These are phyloP conservation scores for Aspergillus hiratsukae DNA, from an alignment of 2,329 filamentous ascomycete genomes.

Conservation along the genomic window DNA sequence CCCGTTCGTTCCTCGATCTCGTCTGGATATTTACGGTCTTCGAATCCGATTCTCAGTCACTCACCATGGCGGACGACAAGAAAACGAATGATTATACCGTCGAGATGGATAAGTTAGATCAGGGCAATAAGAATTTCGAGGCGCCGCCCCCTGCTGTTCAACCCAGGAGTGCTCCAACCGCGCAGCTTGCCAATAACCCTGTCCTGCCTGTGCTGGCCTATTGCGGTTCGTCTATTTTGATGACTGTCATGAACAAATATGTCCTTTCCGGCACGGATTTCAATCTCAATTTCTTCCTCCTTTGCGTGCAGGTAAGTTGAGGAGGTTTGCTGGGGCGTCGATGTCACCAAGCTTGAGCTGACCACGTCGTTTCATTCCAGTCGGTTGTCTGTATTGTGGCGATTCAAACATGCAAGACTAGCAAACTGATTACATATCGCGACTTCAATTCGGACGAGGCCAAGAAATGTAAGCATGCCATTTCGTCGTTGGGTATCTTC, in stretches of 20 bases:
- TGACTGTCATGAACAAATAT: slow-evolving; percentile 99
- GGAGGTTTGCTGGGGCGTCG: not conserved
- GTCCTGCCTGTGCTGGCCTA: slow-evolving; percentile 79
- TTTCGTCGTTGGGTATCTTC: not conserved
- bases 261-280: slow-evolving; percentile 85
- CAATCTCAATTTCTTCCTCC: slow-evolving; percentile 95
- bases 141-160: slow-evolving; percentile 36
- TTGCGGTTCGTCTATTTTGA: slow-evolving; percentile 93
- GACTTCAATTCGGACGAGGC: slow-evolving; percentile 87
- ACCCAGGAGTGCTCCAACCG: slow-evolving; percentile 32
- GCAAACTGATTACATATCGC: slow-evolving; percentile 74
- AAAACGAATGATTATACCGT: slow-evolving; percentile 73
- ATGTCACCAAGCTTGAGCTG: not conserved
- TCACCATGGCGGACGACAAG: slow-evolving; percentile 80
- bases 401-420: slow-evolving; percentile 76
- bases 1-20: slow-evolving; percentile 1
- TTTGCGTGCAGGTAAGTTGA: slow-evolving; percentile 76
- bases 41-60: not conserved
- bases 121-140: slow-evolving; percentile 46
- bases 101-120: slow-evolving; percentile 60
- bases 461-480: slow-evolving; percentile 69
- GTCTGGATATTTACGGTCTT: not conserved
- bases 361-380: slow-evolving; percentile 43
- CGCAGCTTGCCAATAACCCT: slow-evolving; percentile 67
- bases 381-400: slow-evolving; percentile 82